Conservation (phyloP, 139 green algal genomes). For the Tetraselmis chui region DNA sequence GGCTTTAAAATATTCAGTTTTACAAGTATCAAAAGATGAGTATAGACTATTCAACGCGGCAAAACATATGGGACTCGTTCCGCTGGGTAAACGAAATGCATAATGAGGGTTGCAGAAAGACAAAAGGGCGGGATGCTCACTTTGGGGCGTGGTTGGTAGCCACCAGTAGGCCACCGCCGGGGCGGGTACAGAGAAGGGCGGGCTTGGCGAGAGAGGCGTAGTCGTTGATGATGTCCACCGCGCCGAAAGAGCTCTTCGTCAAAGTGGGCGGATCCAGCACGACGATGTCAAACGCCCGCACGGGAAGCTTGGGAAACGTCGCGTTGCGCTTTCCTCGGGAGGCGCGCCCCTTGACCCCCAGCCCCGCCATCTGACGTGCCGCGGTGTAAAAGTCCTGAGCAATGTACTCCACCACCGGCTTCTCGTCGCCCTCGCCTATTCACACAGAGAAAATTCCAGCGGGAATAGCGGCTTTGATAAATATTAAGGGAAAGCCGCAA, state of each 20-base stretch:
- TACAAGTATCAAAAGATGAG: too few relatives aligned
- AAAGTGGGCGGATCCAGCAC: conserved; percentile 15
- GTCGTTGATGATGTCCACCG: conserved; percentile 21
- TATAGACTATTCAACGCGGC: too few relatives aligned
- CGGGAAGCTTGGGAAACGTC: background rate
- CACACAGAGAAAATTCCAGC: too few relatives aligned
- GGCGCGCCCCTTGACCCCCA: background rate
- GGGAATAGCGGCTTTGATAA: too few relatives aligned
- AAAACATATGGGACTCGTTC: too few relatives aligned
- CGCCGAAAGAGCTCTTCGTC: conserved; percentile 12
- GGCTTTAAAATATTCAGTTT: too few relatives aligned
- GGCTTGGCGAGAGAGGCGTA: conserved; percentile 16
- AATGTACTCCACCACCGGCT: background rate
- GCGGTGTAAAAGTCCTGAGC: conserved; percentile 12
- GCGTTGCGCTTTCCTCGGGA: background rate
- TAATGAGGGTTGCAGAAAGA: too few relatives aligned
- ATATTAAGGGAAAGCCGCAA: too few relatives aligned
- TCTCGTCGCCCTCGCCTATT: too few relatives aligned
- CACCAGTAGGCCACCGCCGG: conserved; percentile 1
- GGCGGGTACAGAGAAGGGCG: background rate
- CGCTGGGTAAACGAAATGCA: too few relatives aligned
- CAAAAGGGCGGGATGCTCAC: too few relatives aligned
- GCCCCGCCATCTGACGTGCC: conserved; percentile 6
- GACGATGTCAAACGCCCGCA: conserved; percentile 8
- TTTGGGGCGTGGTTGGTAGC: conserved; percentile 16